Evolutionary conservation across 2,329 filamentous ascomycete species (phyloP), one percentile per base, ranked within the genome.

Genomic region (Fusarium sambucinum): DNA sequence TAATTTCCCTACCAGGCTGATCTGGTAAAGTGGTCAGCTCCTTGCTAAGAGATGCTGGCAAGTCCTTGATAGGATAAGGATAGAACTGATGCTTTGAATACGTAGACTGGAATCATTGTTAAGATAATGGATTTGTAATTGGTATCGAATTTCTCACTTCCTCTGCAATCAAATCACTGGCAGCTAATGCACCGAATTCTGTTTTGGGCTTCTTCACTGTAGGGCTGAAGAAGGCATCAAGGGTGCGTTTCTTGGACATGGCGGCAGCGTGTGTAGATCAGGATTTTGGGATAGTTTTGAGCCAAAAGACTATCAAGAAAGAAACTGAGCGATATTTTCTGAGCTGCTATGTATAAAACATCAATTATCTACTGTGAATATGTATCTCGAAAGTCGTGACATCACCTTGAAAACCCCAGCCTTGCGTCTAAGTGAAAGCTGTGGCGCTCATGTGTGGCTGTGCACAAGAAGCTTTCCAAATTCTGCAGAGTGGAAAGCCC

Each of bases 141-240:
- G 2, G 2, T 11, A 17, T n/a, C 1, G 4, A 27, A 10, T 6
- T 35, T 33, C 52, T 47, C 37, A 68, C 67, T 25, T 61, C 25
- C 48, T 54, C 42, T 47, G 40, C 23, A 30, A 37, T 27, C 9
- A 65, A 46, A n/a, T 69, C 59, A 25, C 35, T 52, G 5, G 45
- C 35, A 19, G 30, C 25, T 17, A 16, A 27, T 29, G 46, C 32
- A 35, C 29, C 40, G 27, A 21, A 25, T 37, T 70, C 53, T 16
- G 68, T 67, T 47, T 67, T 66, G 10, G 63, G 6, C 35, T 76
- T 70, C 55, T 78, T 78, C 23, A 71, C 46, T 16, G 60, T 42
- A 17, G 74, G 68, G 19, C 62, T 62, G 77, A 94, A 93, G 80
- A 93, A 94, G 13, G 85, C 80, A 63, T 93, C 89, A 2, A 94